These are phyloP conservation scores for Amanita thiersii DNA, from an alignment of 768 basidiomycete genomes.

Conservation along the genomic window DNA sequence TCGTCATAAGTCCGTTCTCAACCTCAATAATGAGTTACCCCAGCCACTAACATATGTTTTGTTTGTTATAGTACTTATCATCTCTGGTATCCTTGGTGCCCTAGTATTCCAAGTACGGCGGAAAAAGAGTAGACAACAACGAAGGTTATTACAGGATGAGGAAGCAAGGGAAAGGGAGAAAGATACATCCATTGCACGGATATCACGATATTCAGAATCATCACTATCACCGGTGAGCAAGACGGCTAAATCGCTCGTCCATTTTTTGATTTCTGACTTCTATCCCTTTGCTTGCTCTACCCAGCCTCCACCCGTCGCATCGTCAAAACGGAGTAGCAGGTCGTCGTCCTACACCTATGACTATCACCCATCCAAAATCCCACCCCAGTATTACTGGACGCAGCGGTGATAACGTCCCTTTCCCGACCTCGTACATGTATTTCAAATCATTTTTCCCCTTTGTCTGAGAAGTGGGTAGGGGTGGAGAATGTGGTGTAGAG, in stretches of 20 bases:
- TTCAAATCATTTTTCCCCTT: no score
- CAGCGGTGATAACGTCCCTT: no score
- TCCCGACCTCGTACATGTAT: no score
- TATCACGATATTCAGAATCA: not conserved
- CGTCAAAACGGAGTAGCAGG: not conserved
- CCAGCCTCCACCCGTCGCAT: not conserved
- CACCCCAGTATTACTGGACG: no score
- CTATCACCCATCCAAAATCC: no score
- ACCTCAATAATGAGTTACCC: not conserved
- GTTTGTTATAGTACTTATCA: conserved; percentile 13
- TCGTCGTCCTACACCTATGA: not conserved
- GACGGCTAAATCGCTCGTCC: no score
- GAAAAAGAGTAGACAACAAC: conserved; percentile 6
- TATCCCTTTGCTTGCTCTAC: not conserved
- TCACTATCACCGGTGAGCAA: not conserved
- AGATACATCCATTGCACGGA: not conserved
- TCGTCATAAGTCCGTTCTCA: conserved; percentile 14
- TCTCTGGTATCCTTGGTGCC: conserved; percentile 14
- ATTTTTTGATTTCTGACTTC: no score
- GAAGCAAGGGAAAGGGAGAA: not conserved
- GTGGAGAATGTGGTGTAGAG: no score
- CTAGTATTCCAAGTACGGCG: conserved; percentile 12
- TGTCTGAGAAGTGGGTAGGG: no score
- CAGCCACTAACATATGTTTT: not conserved
- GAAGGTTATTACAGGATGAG: conserved; percentile 1